A percentile compares a stretch with the other conserved stretches of the same genome.
Evolutionary conservation across 2,329 filamentous ascomycete species (phyloP).

Genomic region (Chalaropsis ovoidea): DNA sequence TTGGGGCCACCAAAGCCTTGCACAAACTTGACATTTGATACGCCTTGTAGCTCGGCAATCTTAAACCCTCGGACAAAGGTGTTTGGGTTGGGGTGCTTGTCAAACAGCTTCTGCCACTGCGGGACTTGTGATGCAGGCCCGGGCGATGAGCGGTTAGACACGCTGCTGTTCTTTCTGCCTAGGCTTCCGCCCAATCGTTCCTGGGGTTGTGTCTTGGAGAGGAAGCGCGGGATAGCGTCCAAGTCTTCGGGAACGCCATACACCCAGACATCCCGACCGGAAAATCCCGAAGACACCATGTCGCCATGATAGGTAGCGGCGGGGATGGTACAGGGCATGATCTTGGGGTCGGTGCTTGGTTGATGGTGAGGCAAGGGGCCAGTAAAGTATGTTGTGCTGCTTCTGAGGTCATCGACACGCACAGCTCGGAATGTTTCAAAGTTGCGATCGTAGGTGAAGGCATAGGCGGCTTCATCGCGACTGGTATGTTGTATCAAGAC

Average conservation of each 20-base stretch:
- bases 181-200: constrained; percentile 28
- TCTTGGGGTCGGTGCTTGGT: constrained; percentile 47
- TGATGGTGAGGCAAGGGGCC: constrained; percentile 42
- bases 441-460: constrained; percentile 66
- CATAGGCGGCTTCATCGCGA: constrained; percentile 59
- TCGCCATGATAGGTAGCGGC: constrained; percentile 60
- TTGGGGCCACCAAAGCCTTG: constrained; percentile 40
- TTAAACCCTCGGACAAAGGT: constrained; percentile 58
- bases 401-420: constrained; percentile 61
- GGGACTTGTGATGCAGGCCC: constrained; percentile 38
- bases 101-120: constrained; percentile 59
- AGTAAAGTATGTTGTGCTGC: constrained; percentile 70
- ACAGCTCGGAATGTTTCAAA: constrained; percentile 71
- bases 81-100: constrained; percentile 61
- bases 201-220: constrained; percentile 17
- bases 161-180: constrained; percentile 34
- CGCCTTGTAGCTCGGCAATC: constrained; percentile 53
- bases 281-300: constrained; percentile 62
- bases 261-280: constrained; percentile 62
- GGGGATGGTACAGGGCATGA: constrained; percentile 59
- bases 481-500: constrained; percentile 54
- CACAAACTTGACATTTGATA: constrained; percentile 64
- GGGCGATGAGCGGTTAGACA: constrained; percentile 27
- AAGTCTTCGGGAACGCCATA: constrained; percentile 68
- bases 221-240: constrained; percentile 46